phyloP scores from a whole-genome alignment of 345 rosid genomes.

The Aquilaria sinensis region DNA sequence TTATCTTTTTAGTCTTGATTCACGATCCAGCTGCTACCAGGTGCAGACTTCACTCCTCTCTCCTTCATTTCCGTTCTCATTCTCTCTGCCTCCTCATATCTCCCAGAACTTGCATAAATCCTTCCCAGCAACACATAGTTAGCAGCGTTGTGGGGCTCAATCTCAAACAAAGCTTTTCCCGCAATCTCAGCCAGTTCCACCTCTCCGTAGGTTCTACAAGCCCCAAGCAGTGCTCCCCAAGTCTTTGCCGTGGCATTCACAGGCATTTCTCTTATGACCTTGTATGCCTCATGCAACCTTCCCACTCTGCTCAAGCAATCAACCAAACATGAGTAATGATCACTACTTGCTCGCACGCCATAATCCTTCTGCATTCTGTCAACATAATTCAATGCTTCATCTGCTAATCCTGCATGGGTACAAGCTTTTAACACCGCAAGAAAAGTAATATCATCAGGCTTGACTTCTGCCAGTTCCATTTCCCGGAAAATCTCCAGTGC shows the following conservation, averaged over 20 bases:
- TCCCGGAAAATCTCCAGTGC: slow-evolving; percentile 42
- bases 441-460: slow-evolving; percentile 54
- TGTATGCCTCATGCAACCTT: slow-evolving; percentile 45
- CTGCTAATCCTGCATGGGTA: slow-evolving; percentile 58
- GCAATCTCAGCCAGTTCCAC: slow-evolving; percentile 60
- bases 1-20: slow-evolving; percentile 22
- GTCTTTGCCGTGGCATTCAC: slow-evolving; percentile 46
- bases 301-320: slow-evolving; percentile 59
- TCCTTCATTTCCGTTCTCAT: slow-evolving; percentile 48
- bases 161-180: slow-evolving; percentile 39
- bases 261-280: slow-evolving; percentile 42
- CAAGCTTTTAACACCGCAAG: slow-evolving; percentile 60
- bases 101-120: slow-evolving; percentile 47
- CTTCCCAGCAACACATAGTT: slow-evolving; percentile 43
- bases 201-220: slow-evolving; percentile 51
- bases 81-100: slow-evolving; percentile 52
- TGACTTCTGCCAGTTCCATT: slow-evolving; percentile 43
- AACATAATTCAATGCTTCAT: slow-evolving; percentile 42
- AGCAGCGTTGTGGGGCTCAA: slow-evolving; percentile 58
- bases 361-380: slow-evolving; percentile 32
- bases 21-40: slow-evolving; percentile 53
- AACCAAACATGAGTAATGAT: slow-evolving; percentile 59
- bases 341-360: slow-evolving; percentile 35
- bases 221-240: slow-evolving; percentile 65
- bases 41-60: slow-evolving; percentile 40